Percentiles rank a stretch among this genome's conserved stretches.
Evolutionary conservation across 352 stramenopile genomes (phyloP).

Genomic region (Phytophthora aleatoria): DNA sequence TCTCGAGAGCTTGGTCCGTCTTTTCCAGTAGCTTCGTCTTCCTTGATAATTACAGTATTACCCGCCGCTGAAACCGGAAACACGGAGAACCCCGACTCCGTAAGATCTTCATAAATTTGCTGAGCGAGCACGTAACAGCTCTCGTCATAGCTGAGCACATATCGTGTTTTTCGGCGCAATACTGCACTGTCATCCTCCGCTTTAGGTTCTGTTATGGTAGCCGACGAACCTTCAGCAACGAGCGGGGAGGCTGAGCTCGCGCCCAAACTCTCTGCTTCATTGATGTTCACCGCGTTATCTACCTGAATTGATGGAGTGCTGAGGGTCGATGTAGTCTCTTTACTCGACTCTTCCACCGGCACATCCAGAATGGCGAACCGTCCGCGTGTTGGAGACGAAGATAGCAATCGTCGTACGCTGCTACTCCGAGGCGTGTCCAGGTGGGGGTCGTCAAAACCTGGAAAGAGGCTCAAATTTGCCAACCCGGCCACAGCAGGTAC

Average conservation of each 20-base stretch:
- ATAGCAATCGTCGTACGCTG: conserved; percentile 52
- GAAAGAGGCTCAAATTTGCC: conserved; percentile 60
- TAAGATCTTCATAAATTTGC: conserved; percentile 61
- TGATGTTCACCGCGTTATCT: not conserved
- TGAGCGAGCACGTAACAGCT: conserved; percentile 59
- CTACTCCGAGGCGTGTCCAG: conserved; percentile 40
- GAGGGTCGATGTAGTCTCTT: not conserved
- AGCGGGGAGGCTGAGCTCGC: not conserved
- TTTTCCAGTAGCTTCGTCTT: not conserved
- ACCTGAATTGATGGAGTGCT: not conserved
- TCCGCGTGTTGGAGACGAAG: conserved; percentile 15
- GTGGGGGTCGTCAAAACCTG: conserved; percentile 39
- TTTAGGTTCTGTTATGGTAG: not conserved
- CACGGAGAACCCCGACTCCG: conserved; percentile 46
- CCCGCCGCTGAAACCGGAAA: conserved; percentile 33
- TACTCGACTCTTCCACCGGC: conserved; percentile 9
- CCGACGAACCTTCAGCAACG: not conserved
- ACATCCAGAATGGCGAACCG: conserved; percentile 12
- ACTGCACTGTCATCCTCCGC: not conserved
- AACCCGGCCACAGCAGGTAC: conserved; percentile 62
- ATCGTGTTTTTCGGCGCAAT: conserved; percentile 39
- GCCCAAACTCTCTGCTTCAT: not conserved
- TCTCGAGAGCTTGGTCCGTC: conserved; percentile 28
- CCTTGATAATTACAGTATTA: not conserved
- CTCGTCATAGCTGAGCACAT: conserved; percentile 74